A percentile compares a stretch with the other conserved stretches of the same genome.
Conservation (phyloP, 345 rosid genomes). For the Turritis glabra region DNA sequence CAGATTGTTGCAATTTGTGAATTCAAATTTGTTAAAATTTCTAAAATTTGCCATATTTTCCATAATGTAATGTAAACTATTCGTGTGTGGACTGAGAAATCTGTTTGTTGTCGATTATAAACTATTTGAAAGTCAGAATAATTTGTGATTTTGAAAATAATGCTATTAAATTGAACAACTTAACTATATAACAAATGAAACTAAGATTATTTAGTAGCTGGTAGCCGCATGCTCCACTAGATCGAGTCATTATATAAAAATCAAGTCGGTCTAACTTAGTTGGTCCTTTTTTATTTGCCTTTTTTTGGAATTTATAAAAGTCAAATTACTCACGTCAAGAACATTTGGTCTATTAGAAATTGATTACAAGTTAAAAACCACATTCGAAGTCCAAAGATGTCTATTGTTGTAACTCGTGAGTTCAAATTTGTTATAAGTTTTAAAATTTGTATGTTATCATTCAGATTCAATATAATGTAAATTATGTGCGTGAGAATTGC, state of each 20-base stretch:
- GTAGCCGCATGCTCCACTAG: background rate
- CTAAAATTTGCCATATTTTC: background rate
- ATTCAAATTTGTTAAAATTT: background rate
- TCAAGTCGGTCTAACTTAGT: conserved; percentile 1
- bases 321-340: background rate
- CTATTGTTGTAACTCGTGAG: background rate
- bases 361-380: background rate
- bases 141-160: background rate
- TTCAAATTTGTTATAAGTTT: background rate
- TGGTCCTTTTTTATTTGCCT: conserved; percentile 2
- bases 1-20: background rate
- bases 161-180: background rate
- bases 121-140: background rate
- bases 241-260: conserved; percentile 18
- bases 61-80: background rate
- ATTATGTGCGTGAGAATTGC: too few relatives aligned
- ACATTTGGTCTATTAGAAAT: background rate
- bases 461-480: too few relatives aligned
- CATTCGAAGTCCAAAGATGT: background rate
- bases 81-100: background rate
- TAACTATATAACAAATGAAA: background rate
- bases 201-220: background rate
- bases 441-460: too few relatives aligned
- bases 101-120: background rate
- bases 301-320: background rate